Evolutionary conservation across 2,329 filamentous ascomycete genomes (phyloP).

Genomic region (Clonostachys sp.): DNA sequence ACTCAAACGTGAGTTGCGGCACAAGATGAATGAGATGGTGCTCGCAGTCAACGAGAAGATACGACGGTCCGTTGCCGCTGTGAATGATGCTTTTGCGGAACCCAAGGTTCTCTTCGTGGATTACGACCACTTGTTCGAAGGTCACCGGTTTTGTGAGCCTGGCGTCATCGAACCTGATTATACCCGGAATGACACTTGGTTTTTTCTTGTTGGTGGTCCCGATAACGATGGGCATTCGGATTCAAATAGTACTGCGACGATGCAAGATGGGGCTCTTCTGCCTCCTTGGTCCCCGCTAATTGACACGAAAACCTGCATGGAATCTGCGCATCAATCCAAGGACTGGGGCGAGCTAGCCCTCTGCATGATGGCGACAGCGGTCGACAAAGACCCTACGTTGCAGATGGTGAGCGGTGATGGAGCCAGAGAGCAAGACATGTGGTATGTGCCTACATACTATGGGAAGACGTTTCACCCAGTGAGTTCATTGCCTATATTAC

Average conservation of each 20-base stretch:
- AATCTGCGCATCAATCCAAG: conserved; percentile 21
- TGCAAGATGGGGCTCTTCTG: conserved; percentile 10
- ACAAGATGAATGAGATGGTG: conserved; percentile 38
- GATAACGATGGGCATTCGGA: conserved; percentile 22
- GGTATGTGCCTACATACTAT: conserved; percentile 41
- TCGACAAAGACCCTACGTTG: conserved; percentile 24
- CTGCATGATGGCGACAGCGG: conserved; percentile 38
- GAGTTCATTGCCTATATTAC: conserved; percentile 6
- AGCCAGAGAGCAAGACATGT: conserved; percentile 27
- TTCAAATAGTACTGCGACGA: conserved; percentile 1
- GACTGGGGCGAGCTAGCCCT: conserved; percentile 37
- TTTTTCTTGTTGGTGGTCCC: conserved; percentile 38
- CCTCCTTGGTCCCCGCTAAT: conserved; percentile 22
- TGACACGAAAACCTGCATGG: conserved; percentile 28
- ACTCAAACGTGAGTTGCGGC: conserved; percentile 29
- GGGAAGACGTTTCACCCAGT: conserved; percentile 40
- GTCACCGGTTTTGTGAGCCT: conserved; percentile 38
- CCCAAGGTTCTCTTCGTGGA: conserved; percentile 37
- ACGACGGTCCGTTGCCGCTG: conserved; percentile 19
- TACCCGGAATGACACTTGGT: conserved; percentile 35
- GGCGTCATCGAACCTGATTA: conserved; percentile 37
- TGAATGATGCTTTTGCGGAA: conserved; percentile 28
- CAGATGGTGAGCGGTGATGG: conserved; percentile 16
- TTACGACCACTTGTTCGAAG: conserved; percentile 35
- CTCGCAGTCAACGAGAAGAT: conserved; percentile 34